Conservation (phyloP, 345 rosid species). For the Draba incana region DNA sequence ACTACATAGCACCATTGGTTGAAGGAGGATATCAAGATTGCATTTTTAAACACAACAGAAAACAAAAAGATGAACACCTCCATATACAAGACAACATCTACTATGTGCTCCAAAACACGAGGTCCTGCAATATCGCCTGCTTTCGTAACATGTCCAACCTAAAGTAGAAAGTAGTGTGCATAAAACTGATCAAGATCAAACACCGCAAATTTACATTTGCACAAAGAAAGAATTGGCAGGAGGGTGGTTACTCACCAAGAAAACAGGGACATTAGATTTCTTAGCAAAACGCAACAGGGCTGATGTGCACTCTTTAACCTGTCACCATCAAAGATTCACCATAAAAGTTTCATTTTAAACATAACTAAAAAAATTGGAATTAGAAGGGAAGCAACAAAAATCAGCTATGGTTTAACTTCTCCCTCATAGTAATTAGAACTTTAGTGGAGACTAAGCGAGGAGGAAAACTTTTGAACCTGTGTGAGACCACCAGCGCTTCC, state of each 20-base stretch:
- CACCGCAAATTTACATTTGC: not conserved
- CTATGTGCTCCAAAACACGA: conserved; percentile 96
- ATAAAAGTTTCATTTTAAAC: not conserved
- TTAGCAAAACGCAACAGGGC: conserved; percentile 89
- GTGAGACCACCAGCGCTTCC: conserved; percentile 90
- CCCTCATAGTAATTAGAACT: not conserved
- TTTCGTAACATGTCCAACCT: conserved; percentile 95
- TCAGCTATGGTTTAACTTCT: conserved; percentile 14
- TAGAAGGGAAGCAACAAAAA: conserved; percentile 21
- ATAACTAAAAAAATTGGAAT: not conserved
- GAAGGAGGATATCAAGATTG: conserved; percentile 5
- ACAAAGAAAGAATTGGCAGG: conserved; percentile 15
- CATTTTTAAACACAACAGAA: conserved; percentile 26
- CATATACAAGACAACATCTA: conserved; percentile 91
- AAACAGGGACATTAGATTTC: conserved; percentile 76
- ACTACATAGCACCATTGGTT: not conserved
- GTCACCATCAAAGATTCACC: conserved; percentile 30
- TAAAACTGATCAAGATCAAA: conserved; percentile 17
- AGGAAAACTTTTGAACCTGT: conserved; percentile 58
- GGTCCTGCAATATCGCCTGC: conserved; percentile 98
- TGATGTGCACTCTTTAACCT: conserved; percentile 94
- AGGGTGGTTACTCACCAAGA: conserved; percentile 66
- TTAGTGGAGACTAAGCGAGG: not conserved
- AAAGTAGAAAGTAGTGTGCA: conserved; percentile 34
- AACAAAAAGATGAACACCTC: conserved; percentile 67